Evolutionary conservation across 108 stramenopile species (phyloP), one percentile per base, ranked within the genome.

Genomic region (Pseudonitzschia multistriata): DNA sequence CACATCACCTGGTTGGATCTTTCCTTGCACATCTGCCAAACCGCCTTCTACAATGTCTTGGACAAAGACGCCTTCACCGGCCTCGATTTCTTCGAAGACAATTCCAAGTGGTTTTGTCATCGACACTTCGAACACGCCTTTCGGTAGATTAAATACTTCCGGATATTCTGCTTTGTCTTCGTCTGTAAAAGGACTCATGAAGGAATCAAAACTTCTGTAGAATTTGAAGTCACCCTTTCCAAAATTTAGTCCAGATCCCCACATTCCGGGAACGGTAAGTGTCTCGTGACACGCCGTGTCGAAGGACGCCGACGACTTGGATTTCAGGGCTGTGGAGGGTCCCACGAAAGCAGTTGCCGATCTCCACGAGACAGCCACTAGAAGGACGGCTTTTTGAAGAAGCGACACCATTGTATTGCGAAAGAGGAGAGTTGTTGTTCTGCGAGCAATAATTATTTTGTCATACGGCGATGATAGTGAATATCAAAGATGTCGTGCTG

Each of bases 71-170:
- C 90, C 93, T 6, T 75, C 64, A 0, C 86, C 85, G 13, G 65
- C 57, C 57, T 90, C 89, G 54, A 91, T 85, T 40, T 94, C 93
- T 78, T 94, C 93, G 72, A 94, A 94, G 19, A 91, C 53, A n/a
- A 94, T 91, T 5, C 93, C 93, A 21, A 88, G 71, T 42, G 93
- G 93, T 63, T 77, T 87, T 60, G 67, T 62, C 33, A 94, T 62
- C 28, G 64, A 62, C 3, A 94, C 93, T 83, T 94, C 93, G 50
- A 84, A 94, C 1, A 85, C 79, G 15, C 93, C 93, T 66, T 85
- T 85, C 0, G 93, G 90, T 7, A 90, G 34, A 34, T 73, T 74
- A 67, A 93, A 90, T 36, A 90, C 78, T 50, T 91, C 89, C 13
- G 92, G 92, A 76, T 77, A 93, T 11, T 66, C 77, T 28, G 82